These are phyloP conservation scores for Mollisiaceae sp. DNA, from an alignment of 2,329 filamentous ascomycete genomes.

Conservation along the genomic window DNA sequence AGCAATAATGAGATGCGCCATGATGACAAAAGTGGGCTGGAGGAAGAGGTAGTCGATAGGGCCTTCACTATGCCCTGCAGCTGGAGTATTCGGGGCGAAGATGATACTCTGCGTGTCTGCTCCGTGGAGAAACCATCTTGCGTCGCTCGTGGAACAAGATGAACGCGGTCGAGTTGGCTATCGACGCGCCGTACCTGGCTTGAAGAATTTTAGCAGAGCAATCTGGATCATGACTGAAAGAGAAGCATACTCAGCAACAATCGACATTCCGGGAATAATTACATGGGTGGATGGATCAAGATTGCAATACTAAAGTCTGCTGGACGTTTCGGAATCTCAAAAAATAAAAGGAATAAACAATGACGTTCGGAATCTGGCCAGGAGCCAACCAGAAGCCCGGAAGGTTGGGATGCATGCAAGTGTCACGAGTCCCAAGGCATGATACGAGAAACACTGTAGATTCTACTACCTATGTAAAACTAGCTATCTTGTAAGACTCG, in stretches of 20 bases:
- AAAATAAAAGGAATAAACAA: conserved; percentile 10
- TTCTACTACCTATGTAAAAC: too few relatives aligned
- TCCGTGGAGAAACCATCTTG: conserved; percentile 45
- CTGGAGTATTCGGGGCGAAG: conserved; percentile 60
- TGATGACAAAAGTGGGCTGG: conserved; percentile 64
- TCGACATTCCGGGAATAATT: conserved; percentile 46
- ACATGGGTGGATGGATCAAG: conserved; percentile 13
- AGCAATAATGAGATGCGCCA: conserved; percentile 67
- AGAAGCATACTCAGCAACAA: conserved; percentile 50
- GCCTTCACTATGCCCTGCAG: conserved; percentile 72
- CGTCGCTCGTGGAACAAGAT: conserved; percentile 52
- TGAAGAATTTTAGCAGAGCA: conserved; percentile 16
- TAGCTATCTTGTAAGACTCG: not conserved
- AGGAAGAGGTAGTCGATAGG: conserved; percentile 71
- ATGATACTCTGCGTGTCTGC: conserved; percentile 42
- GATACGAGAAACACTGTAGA: not conserved
- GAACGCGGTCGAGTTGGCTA: conserved; percentile 68
- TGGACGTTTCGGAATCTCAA: not conserved
- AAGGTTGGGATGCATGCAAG: not conserved
- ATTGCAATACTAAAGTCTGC: not conserved
- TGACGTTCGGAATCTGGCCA: not conserved
- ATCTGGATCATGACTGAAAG: conserved; percentile 4
- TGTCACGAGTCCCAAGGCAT: not conserved
- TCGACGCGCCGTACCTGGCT: conserved; percentile 66
- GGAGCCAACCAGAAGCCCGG: not conserved